Evolutionary conservation across 2,329 filamentous ascomycete species (phyloP).

Genomic region (Cladosporium sphaerospermum): DNA sequence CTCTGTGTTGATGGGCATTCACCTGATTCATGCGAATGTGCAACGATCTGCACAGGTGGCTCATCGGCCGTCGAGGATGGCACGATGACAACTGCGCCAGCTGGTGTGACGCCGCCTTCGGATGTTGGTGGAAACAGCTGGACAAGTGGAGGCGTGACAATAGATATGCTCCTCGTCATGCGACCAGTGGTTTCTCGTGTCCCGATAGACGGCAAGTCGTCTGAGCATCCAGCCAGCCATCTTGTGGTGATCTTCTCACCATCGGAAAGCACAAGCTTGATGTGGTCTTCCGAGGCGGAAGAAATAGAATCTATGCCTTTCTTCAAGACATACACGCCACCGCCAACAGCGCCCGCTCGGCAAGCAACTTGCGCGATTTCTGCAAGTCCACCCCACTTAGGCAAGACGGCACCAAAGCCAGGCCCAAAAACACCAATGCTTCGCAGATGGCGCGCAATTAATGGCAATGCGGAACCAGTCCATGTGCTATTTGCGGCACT

Average conservation of each 20-base stretch:
- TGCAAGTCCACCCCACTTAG: constrained; percentile 86
- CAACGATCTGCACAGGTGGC: constrained; percentile 56
- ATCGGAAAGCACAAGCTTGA: constrained; percentile 20
- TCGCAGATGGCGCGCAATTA: constrained; percentile 70
- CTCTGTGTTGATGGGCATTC: constrained; percentile 85
- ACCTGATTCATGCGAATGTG: constrained; percentile 84
- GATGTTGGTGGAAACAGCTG: constrained; percentile 63
- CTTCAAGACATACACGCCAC: constrained; percentile 80
- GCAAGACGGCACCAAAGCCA: constrained; percentile 81
- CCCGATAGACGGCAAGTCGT: constrained; percentile 19
- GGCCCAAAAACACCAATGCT: constrained; percentile 85
- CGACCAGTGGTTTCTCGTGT: not conserved
- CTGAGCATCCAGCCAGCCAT: constrained; percentile 24
- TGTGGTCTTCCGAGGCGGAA: not conserved
- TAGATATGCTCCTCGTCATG: constrained; percentile 43
- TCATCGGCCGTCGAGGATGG: constrained; percentile 35
- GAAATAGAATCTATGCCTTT: constrained; percentile 51
- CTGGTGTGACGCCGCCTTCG: constrained; percentile 71
- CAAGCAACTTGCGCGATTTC: constrained; percentile 90
- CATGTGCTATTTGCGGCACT: constrained; percentile 48
- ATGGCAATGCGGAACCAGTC: constrained; percentile 63
- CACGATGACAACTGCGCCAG: constrained; percentile 64
- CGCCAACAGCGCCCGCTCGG: constrained; percentile 83
- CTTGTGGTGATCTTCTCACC: constrained; percentile 27
- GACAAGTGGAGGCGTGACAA: constrained; percentile 61